Percentiles rank a stretch among this genome's conserved stretches.
phyloP scores from a whole-genome alignment of 2,329 filamentous ascomycete genomes.

The Claviceps paspali region DNA sequence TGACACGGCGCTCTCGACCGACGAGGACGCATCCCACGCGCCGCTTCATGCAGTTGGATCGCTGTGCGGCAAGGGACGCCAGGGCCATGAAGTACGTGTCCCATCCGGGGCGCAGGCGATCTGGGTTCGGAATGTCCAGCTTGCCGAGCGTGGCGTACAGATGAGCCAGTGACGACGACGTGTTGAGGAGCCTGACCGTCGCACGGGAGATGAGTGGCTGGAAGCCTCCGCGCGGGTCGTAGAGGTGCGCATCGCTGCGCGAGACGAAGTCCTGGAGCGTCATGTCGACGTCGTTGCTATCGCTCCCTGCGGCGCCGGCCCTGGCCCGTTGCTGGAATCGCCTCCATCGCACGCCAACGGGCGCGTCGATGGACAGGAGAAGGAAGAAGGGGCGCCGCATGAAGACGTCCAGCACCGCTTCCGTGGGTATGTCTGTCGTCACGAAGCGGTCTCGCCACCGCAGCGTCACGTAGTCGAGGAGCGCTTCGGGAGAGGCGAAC shows the following conservation, averaged over 20 bases:
- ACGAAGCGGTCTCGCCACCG: constrained; percentile 77
- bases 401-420: constrained; percentile 58
- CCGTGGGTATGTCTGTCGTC: constrained; percentile 66
- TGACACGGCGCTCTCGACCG: constrained; percentile 62
- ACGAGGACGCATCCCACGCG: constrained; percentile 91
- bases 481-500: constrained; percentile 48
- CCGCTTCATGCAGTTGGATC: constrained; percentile 96
- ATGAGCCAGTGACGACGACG: constrained; percentile 53
- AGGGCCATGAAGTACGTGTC: constrained; percentile 97
- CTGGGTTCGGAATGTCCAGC: constrained; percentile 62
- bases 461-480: constrained; percentile 76
- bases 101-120: constrained; percentile 78
- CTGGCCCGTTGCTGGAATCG: constrained; percentile 42
- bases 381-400: constrained; percentile 80
- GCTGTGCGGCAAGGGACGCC: constrained; percentile 76
- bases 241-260: constrained; percentile 60
- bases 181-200: constrained; percentile 75
- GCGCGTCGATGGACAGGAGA: constrained; percentile 80
- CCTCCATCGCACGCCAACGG: constrained; percentile 68
- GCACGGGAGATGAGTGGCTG: constrained; percentile 68
- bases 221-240: constrained; percentile 47
- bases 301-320: constrained; percentile 6
- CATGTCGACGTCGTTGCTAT: constrained; percentile 9
- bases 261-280: constrained; percentile 41
- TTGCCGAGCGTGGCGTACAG: constrained; percentile 58